Evolutionary conservation across 805 yeast species (phyloP), one percentile per base, ranked within the genome.

Genomic region (Saturnispora bothae): DNA sequence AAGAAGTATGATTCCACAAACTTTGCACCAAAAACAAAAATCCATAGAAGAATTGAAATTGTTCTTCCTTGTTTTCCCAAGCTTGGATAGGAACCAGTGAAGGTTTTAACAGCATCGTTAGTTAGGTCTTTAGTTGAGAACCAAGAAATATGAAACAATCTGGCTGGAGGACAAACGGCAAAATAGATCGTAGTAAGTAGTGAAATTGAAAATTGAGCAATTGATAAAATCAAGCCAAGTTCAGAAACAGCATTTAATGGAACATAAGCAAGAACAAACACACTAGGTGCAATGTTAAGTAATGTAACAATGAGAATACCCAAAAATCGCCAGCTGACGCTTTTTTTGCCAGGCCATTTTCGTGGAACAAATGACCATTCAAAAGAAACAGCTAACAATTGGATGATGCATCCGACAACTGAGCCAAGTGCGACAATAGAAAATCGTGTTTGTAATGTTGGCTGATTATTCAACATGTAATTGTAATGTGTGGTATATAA

Each of bases 1-100:
- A 70, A 72, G 49, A 69, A 62, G 48, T 72, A 72, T 1, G 77
- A 71, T 48, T 72, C 77, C 19, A 63, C 42, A 45, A 69, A 71
- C 43, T 72, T 72, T 4, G 72, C 70, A 10, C 57, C 43, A 43
- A 71, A 71, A 1, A 72, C 68, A 4, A 61, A 51, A 5, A 63
- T 15, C 78, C 78, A 72, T 21, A 72, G 50, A 2, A 65, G 54
- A 18, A 59, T 54, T 0, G 77, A 71, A 3, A 70, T 56, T 0
- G 59, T 53, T 20, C 52, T 46, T 22, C 65, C 66, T 4, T 61
- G 52, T 1, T 62, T 63, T 18, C 51, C 57, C 13, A 72, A 51
- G 13, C 47, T 50, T 26, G 71, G 66, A 43, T 68, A 69, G 12
- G 66, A 60, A 1, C 66, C 58, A 1, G 71, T 61, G 40, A 72